Conservation (phyloP, 2,329 filamentous ascomycete species). For the Cordyceps javanica region DNA sequence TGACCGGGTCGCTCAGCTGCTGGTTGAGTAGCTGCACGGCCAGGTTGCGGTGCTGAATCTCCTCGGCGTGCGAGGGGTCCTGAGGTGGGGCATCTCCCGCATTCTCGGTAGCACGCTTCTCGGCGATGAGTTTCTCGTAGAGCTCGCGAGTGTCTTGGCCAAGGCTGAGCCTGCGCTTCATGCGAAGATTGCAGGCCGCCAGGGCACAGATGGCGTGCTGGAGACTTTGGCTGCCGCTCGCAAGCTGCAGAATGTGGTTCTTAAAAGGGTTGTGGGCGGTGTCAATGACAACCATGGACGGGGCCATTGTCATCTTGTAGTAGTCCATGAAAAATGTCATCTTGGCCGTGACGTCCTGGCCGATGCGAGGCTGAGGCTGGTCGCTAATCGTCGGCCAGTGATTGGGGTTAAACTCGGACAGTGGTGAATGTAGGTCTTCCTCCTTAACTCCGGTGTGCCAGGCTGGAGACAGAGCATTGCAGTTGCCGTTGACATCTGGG, state of each 20-base stretch:
- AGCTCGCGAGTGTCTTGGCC: conserved; percentile 50
- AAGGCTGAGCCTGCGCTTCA: conserved; percentile 65
- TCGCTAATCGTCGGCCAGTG: conserved; percentile 44
- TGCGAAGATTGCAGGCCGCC: conserved; percentile 82
- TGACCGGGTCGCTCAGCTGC: conserved; percentile 69
- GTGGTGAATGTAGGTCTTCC: conserved; percentile 40
- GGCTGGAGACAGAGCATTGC: conserved; percentile 40
- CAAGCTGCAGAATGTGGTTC: conserved; percentile 72
- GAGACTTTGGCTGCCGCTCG: conserved; percentile 71
- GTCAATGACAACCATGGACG: conserved; percentile 87
- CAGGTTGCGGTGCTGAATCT: conserved; percentile 72
- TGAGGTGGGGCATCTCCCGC: conserved; percentile 43
- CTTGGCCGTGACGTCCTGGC: conserved; percentile 62
- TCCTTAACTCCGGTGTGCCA: conserved; percentile 40
- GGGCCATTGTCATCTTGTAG: conserved; percentile 87
- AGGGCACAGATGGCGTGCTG: conserved; percentile 89
- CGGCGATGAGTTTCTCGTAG: conserved; percentile 41
- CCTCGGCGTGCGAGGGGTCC: conserved; percentile 67
- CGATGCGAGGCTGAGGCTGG: conserved; percentile 43
- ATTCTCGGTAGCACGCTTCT: conserved; percentile 39
- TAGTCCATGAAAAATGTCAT: conserved; percentile 90
- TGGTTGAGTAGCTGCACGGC: conserved; percentile 79
- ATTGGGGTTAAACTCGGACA: conserved; percentile 38
- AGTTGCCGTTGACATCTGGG: conserved; percentile 47
- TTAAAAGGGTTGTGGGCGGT: conserved; percentile 80